A percentile compares a stretch with the other conserved stretches of the same genome.
Conservation (phyloP, 2,329 filamentous ascomycete genomes). For the Grosmannia huntii region DNA sequence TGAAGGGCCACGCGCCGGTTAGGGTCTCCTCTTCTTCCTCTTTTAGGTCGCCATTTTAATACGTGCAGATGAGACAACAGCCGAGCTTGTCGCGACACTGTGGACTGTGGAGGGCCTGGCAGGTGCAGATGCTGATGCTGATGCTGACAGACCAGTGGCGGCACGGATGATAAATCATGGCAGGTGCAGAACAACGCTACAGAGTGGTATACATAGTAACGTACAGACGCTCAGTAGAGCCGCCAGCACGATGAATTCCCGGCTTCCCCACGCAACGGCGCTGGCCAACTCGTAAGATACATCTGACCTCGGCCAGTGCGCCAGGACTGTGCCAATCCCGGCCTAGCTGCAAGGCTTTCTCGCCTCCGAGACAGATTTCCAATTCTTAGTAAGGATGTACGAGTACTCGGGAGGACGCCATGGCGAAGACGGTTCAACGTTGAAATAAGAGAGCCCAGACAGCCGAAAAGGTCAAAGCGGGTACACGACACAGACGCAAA, state of each 20-base stretch:
- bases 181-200: not conserved
- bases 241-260: conserved; percentile 3
- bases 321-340: not conserved
- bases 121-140: not conserved
- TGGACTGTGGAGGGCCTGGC: not conserved
- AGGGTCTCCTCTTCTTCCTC: conserved; percentile 1
- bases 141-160: not conserved
- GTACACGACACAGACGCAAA: not conserved
- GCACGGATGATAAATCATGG: conserved; percentile 8
- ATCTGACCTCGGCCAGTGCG: not conserved
- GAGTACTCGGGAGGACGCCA: not conserved
- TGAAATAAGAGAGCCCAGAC: not conserved
- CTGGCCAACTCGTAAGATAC: not conserved
- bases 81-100: conserved; percentile 6
- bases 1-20: not conserved
- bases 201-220: not conserved
- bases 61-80: not conserved
- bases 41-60: not conserved
- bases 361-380: not conserved
- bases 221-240: not conserved
- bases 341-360: not conserved
- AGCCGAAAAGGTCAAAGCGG: not conserved
- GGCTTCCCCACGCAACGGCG: not conserved
- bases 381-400: not conserved
- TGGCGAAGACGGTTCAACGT: not conserved